Evolutionary conservation across 305 asterid genomes (phyloP).

Genomic region (Fraxinus velutina): DNA sequence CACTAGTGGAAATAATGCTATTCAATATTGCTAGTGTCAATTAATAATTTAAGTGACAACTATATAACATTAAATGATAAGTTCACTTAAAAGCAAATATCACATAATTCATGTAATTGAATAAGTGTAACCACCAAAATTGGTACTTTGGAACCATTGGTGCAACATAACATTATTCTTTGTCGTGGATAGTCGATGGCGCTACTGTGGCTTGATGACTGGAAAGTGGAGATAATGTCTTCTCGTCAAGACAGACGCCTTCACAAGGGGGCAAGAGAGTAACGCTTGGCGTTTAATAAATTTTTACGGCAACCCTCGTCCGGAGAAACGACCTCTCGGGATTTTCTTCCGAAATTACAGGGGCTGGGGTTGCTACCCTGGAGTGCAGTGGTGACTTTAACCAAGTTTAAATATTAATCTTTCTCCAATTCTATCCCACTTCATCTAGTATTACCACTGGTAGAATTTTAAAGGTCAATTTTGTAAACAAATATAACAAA

Average conservation of each 20-base stretch:
- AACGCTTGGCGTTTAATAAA: too few relatives aligned
- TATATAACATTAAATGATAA: background rate
- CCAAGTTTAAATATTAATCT: background rate
- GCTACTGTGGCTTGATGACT: background rate
- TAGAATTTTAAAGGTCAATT: background rate
- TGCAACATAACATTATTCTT: too few relatives aligned
- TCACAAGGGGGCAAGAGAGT: background rate
- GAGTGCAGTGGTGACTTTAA: background rate
- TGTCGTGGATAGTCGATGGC: background rate
- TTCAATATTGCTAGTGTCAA: background rate
- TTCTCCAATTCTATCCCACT: background rate
- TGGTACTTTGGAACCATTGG: background rate
- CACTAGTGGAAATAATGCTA: background rate
- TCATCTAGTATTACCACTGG: background rate
- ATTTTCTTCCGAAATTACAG: background rate
- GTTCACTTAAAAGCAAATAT: background rate
- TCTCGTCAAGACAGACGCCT: background rate
- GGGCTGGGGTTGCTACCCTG: background rate
- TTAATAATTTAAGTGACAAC: background rate
- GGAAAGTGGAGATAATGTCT: background rate
- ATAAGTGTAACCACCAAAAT: background rate
- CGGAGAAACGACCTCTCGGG: background rate
- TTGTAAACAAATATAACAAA: background rate
- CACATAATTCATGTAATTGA: background rate
- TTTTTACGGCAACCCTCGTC: background rate